Evolutionary conservation across 2,329 filamentous ascomycete species (phyloP), one percentile per base, ranked within the genome.

Genomic region (Cephalotrichum gorgonifer): DNA sequence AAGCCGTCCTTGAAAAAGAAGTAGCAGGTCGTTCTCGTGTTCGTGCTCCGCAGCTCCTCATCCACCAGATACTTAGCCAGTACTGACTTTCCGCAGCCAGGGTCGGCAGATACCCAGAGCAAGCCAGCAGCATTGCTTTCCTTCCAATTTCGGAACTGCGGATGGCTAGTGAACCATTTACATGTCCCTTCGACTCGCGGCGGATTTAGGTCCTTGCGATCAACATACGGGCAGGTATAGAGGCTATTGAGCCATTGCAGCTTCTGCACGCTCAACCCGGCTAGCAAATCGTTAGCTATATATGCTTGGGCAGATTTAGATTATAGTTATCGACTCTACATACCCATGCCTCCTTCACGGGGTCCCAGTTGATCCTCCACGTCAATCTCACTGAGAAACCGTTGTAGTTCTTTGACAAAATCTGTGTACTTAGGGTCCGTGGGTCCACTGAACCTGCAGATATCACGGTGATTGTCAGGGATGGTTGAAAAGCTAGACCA

Each of bases 1-100:
- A 60, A 62, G 25, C 69, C 67, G 17, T 70, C 66, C 35, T 70
- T 70, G 58, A 71, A 72, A 53, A 72, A 72, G 56, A 70, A 73
- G 48, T 70, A 71, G 44, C 63, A 68, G 3, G 55, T 57, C 1
- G 56, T 62, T n/a, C 54, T 56, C 1, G 47, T 47, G 2, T 41
- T 17, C 1, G 38, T 55, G 1, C 23, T 54, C 1, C 44, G 48
- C 2, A 69, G 50, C 0, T 60, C 47, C 0, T 55, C 17, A 23
- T 72, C 66, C 0, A 65, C 54, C 1, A 72, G 51, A 30, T 61
- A 58, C 50, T 55, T 66, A 8, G 64, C 57, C 2, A 72, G 53
- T 5, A 72, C 69, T 0, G 70, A 71, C 52, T 72, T 72, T 7
- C 68, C 69, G 35, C 65, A 70, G 0, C 69, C 69, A 3, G 69